These are phyloP conservation scores for Tolypocladium tropicale DNA, from an alignment of 2,329 filamentous ascomycete species.

Conservation along the genomic window DNA sequence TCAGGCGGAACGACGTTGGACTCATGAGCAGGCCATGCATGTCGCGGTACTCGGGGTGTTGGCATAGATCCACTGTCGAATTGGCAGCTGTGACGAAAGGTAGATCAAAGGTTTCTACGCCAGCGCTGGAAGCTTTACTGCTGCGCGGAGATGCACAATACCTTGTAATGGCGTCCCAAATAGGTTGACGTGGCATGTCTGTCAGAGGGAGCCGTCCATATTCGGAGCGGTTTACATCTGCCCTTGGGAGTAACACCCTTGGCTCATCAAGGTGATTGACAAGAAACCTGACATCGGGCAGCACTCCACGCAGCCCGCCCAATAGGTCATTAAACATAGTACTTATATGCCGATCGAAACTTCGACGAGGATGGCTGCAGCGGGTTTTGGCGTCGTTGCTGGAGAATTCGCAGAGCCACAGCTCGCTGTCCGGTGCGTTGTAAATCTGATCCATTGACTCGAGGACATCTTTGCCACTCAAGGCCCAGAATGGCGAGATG, in stretches of 20 bases:
- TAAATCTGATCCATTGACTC: constrained; percentile 12
- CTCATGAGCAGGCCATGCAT: constrained; percentile 34
- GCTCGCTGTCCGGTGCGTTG: constrained; percentile 16
- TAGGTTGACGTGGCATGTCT: constrained; percentile 15
- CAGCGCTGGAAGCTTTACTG: not conserved
- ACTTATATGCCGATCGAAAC: constrained; percentile 22
- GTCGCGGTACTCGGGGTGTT: constrained; percentile 29
- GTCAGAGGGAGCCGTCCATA: constrained; percentile 9
- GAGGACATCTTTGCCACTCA: constrained; percentile 24
- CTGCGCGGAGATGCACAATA: not conserved
- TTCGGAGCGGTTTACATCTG: constrained; percentile 2
- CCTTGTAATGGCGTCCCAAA: constrained; percentile 21
- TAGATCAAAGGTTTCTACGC: constrained; percentile 6
- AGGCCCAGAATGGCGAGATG: constrained; percentile 28
- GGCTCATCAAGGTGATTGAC: constrained; percentile 40
- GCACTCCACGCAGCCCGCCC: constrained; percentile 7
- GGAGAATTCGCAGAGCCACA: constrained; percentile 27
- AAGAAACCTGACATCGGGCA: constrained; percentile 30
- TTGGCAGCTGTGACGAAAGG: constrained; percentile 24
- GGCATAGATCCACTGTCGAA: constrained; percentile 27
- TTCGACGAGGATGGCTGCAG: constrained; percentile 23
- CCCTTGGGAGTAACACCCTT: constrained; percentile 21
- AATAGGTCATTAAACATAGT: constrained; percentile 21
- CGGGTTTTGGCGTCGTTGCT: constrained; percentile 12
- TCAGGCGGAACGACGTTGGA: constrained; percentile 29